Evolutionary conservation across 257 asterid genomes (phyloP).

Genomic region (Ilex asprella): DNA sequence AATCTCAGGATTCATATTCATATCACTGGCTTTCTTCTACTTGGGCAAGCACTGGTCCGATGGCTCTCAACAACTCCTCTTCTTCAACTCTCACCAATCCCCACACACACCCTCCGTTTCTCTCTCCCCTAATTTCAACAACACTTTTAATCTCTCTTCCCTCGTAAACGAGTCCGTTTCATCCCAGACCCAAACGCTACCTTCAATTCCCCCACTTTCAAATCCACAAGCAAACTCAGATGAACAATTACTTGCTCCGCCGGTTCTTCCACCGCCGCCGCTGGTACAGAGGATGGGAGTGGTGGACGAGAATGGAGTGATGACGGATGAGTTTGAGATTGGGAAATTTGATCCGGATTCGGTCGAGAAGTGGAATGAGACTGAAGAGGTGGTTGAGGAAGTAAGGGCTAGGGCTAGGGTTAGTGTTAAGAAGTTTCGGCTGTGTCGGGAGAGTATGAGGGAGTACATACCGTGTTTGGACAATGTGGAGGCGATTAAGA

Average conservation of each 20-base stretch:
- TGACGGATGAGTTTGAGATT: constrained; percentile 70
- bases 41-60: constrained; percentile 61
- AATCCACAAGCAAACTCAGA: not conserved
- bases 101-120: constrained; percentile 23
- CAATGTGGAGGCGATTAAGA: constrained; percentile 60
- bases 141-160: constrained; percentile 35
- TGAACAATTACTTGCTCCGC: constrained; percentile 8
- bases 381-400: constrained; percentile 24
- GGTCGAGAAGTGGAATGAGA: constrained; percentile 51
- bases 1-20: constrained; percentile 38
- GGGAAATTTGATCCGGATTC: constrained; percentile 66
- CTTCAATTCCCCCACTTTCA: constrained; percentile 7
- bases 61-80: constrained; percentile 49
- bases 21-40: constrained; percentile 58
- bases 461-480: constrained; percentile 95
- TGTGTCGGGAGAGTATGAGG: constrained; percentile 63
- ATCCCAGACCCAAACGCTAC: constrained; percentile 3
- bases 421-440: constrained; percentile 47
- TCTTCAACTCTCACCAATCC: constrained; percentile 45
- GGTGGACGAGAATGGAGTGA: constrained; percentile 76
- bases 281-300: constrained; percentile 74
- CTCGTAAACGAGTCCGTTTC: constrained; percentile 33
- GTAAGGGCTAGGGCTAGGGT: constrained; percentile 20
- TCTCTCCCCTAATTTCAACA: constrained; percentile 56
- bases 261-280: constrained; percentile 39